Base-by-base conservation (phyloP, 768 basidiomycete species). In the Leccinum sublutescens region DNA sequence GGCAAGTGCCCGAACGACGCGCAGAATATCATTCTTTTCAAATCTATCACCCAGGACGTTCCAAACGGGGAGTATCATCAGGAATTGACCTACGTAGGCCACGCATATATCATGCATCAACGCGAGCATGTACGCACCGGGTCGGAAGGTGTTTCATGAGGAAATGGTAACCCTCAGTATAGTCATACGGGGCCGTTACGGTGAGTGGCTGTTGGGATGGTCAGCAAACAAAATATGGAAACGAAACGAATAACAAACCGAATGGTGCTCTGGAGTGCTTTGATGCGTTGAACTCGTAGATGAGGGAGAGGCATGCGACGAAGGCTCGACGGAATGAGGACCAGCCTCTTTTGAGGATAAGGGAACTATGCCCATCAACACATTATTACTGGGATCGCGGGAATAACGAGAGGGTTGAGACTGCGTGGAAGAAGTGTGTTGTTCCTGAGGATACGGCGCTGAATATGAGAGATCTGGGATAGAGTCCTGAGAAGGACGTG, bases 101-200 rank as follows among this genome's bases (percentile, higher is more conserved):
- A 78, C 76, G 71, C 75, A 70, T 74, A 71, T 69, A 68, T 60
- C 57, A 70, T 64, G 68, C 66, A 57, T 72, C 65, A 67, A 64
- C 65, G 64, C 69, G 71, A 21, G 66, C 72, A 71, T 65, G 71
- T 62, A 85, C 88, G 75, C 71, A 91, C 93, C 88, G 84, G 66
- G 78, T 83, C 47, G 88, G 88, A 53, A 98, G 79, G 74, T 94
- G 91, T 76, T 93, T 91, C 93, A 98, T 98, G 65, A 98, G 79
- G 72, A 91, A 92, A 72, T 97, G 96, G 71, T 98, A 98, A 21
- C 94, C 94, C 77, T 97, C 90, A 15, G 93, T 96, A 68, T 98
- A 97, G 71, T 96, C 94, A 69, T 94, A 96, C 5, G 93, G 90
- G 68, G 83, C 80, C 15, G 86, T 84, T 49, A 87, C 80, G 31